These are phyloP conservation scores for Ogataea methanolica DNA, from an alignment of 805 yeast genomes.

Conservation along the genomic window DNA sequence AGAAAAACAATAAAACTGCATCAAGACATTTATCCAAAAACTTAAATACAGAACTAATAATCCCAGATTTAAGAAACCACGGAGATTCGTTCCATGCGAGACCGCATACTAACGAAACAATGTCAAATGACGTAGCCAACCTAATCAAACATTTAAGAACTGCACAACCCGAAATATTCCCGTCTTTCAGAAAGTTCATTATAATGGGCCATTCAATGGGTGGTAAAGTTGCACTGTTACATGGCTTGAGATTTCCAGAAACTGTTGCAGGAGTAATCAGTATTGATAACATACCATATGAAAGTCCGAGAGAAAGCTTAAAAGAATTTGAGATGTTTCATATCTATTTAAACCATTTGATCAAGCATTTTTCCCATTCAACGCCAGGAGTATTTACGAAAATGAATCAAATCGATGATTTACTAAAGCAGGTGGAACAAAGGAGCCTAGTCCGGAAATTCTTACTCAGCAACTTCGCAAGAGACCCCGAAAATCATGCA, in stretches of 20 bases:
- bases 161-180: slow-evolving; percentile 6
- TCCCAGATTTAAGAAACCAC: slow-evolving; percentile 82
- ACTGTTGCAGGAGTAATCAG: slow-evolving; percentile 55
- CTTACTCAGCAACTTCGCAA: slow-evolving; percentile 59
- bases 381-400: slow-evolving; percentile 16
- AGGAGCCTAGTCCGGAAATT: slow-evolving; percentile 62
- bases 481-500: slow-evolving; percentile 24
- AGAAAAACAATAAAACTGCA: slow-evolving; percentile 70
- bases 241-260: slow-evolving; percentile 63
- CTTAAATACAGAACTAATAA: slow-evolving; percentile 52
- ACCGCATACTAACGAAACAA: slow-evolving; percentile 65
- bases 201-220: slow-evolving; percentile 84
- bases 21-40: slow-evolving; percentile 46
- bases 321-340: slow-evolving; percentile 29
- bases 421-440: slow-evolving; percentile 57
- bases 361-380: not conserved
- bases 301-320: slow-evolving; percentile 38
- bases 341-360: slow-evolving; percentile 17
- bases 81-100: slow-evolving; percentile 78
- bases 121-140: slow-evolving; percentile 78
- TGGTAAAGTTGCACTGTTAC: slow-evolving; percentile 87
- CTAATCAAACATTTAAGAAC: slow-evolving; percentile 32
- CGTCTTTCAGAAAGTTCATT: slow-evolving; percentile 46
- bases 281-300: slow-evolving; percentile 77
- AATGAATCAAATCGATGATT: slow-evolving; percentile 56